These are phyloP conservation scores for Monascus purpureus DNA, from an alignment of 495 filamentous ascomycete genomes.

Conservation along the genomic window DNA sequence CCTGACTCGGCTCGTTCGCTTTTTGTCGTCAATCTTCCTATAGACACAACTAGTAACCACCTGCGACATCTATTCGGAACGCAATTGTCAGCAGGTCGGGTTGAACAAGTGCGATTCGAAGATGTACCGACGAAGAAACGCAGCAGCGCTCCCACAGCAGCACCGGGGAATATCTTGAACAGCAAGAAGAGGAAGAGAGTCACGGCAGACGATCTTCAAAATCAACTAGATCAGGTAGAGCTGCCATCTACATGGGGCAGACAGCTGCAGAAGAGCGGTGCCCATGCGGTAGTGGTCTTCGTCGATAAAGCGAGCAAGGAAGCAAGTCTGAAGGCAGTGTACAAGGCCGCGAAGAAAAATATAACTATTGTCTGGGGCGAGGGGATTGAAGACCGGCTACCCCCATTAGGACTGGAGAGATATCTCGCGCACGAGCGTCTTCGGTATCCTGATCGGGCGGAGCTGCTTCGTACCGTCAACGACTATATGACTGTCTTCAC, in stretches of 20 bases:
- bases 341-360: conserved; percentile 31
- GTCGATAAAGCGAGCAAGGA: conserved; percentile 66
- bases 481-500: conserved; percentile 67
- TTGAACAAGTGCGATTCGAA: conserved; percentile 66
- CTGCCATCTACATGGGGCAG: conserved; percentile 65
- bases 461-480: conserved; percentile 57
- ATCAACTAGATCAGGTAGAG: conserved; percentile 33
- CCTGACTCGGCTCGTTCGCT: conserved; percentile 59
- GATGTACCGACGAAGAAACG: conserved; percentile 32
- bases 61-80: conserved; percentile 58
- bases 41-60: conserved; percentile 67
- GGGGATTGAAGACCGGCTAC: conserved; percentile 36
- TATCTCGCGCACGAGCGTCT: conserved; percentile 49
- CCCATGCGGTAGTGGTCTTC: conserved; percentile 66
- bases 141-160: conserved; percentile 2
- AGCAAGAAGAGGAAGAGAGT: conserved; percentile 56
- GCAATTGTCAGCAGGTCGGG: conserved; percentile 55
- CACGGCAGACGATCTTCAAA: conserved; percentile 35
- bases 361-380: conserved; percentile 45
- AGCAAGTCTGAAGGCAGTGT: conserved; percentile 51
- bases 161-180: conserved; percentile 13
- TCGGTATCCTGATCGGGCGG: conserved; percentile 49
- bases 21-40: conserved; percentile 76
- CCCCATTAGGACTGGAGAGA: conserved; percentile 43
- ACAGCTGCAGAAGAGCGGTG: conserved; percentile 54